Base-by-base conservation (phyloP, 495 filamentous ascomycete species). In the Melanomma pulvis-pyrius region DNA sequence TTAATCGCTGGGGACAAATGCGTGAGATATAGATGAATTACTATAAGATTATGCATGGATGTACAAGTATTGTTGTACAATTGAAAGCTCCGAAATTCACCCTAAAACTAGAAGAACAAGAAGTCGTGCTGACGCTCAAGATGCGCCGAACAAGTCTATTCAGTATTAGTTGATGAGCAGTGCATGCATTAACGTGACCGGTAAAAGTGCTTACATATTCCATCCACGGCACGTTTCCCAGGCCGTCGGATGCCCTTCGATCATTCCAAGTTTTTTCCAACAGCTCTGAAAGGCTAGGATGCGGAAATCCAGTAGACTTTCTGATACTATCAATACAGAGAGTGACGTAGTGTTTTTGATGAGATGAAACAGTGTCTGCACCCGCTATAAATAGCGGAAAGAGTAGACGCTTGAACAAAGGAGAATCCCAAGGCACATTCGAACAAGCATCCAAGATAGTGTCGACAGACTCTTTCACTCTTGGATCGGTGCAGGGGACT, bases 351-450 rank as follows among this genome's bases (percentile, higher is more conserved):
- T 34, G 24, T 17, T 59, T 29, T 44, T 59, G 55, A 46, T 59
- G 55, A 44, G 55, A 32, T 24, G 55, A 59, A 8, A 11, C 55
- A 11, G 55, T 59, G 8, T 59, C 55, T 29, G 55, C 55, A 8
- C 55, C 55, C 24, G 55, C 55, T 12, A 59, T 21, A 25, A 59
- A 59, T 24, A 59, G 36, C 9, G 55, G 55, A 44, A 59, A 59
- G n/a, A 59, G 13, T 2, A 59, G 25, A 7, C 55, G 55, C 17
- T 59, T 59, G 55, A 59, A 59, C 8, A 41, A 59, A 2, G 55
- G 29, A 2, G 55, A 59, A 6, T 44, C 13, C 30, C 55, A 44
- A 3, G 55, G 17, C 17, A 59, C 22, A 2, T 41, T 22, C 9
- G 55, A 29, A 13, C 29, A 59, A 17, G 32, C 36, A 34, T 59